Evolutionary conservation across 2,329 filamentous ascomycete species (phyloP), one percentile per base, ranked within the genome.

Genomic region (Thermomyces lanuginosus): DNA sequence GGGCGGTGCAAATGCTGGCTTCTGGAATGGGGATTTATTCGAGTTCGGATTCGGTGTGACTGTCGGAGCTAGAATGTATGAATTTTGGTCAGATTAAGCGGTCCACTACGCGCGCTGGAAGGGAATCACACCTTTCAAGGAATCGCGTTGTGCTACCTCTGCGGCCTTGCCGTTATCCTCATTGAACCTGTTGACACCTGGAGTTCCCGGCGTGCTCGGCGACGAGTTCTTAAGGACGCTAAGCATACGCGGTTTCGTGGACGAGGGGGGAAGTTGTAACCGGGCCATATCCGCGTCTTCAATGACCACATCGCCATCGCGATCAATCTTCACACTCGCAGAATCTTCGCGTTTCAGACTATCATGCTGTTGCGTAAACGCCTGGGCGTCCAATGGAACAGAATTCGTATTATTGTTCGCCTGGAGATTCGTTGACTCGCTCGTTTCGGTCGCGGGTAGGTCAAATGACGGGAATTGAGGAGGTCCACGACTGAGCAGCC

Each of bases 401-500:
- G n/a, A n/a, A n/a, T n/a, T n/a, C n/a, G n/a, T n/a, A n/a, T n/a
- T n/a, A n/a, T n/a, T n/a, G n/a, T n/a, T n/a, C n/a, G n/a, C n/a
- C 8, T 30, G 16, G 14, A 21, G 12, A 6, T 27, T 29, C 16
- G 21, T n/a, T n/a, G n/a, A 22, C 16, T 13, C 14, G 24, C 14
- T 17, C 22, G 11, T 30, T 35, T 30, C 22, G 36, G 16, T 24
- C 30, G 21, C 32, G 42, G 44, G 39, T 15, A 42, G 34, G 19
- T 43, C 40, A 30, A 53, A 35, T 21, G 45, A 43, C 15, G 43
- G 42, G 27, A 48, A 48, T 7, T 48, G 37, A 18, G 46, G 44
- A 24, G 43, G 47, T 40, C 47, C 49, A 46, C 47, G 51, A 31
- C 46, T 47, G 36, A 62, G 36, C 31, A 63, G 53, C 59, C 59